phyloP scores from a whole-genome alignment of 2,329 filamentous ascomycete genomes.

The Fusarium azukiicola region DNA sequence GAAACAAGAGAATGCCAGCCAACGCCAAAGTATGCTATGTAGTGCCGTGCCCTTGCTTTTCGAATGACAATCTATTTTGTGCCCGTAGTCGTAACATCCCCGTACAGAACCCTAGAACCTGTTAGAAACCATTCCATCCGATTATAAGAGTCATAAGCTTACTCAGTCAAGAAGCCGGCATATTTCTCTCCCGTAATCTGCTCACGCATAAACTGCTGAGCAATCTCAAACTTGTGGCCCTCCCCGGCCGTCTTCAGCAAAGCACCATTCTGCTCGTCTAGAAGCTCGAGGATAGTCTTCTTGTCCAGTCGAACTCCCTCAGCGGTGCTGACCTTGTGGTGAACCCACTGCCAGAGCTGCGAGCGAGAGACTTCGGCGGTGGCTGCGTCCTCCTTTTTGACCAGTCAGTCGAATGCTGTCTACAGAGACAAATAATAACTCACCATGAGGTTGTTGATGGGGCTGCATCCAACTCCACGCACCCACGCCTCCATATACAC shows the following conservation, averaged over 20 bases:
- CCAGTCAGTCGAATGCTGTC: not conserved
- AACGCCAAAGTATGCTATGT: not conserved
- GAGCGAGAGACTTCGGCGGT: constrained; percentile 97
- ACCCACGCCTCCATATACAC: constrained; percentile 99
- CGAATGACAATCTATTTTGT: not conserved
- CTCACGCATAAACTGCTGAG: constrained; percentile 18
- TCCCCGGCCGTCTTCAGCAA: constrained; percentile 8
- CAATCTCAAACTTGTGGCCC: constrained; percentile 23
- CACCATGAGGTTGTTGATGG: constrained; percentile 96
- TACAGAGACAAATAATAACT: not conserved
- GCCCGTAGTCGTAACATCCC: not conserved
- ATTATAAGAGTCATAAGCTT: not conserved
- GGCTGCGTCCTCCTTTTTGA: constrained; percentile 89
- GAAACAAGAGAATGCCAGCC: not conserved
- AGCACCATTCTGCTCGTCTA: constrained; percentile 18
- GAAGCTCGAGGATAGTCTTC: constrained; percentile 8
- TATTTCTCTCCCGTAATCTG: constrained; percentile 34
- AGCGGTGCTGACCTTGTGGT: constrained; percentile 85
- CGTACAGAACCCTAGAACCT: not conserved
- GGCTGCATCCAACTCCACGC: constrained; percentile 96
- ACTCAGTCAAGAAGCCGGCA: constrained; percentile 23
- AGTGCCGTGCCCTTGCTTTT: not conserved
- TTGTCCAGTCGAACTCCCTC: constrained; percentile 77
- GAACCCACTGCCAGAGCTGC: constrained; percentile 98
- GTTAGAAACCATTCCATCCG: not conserved